Percentiles rank a stretch among this genome's conserved stretches.
These are phyloP conservation scores for Apiospora pterosperma DNA, from an alignment of 2,329 filamentous ascomycete species.

Conservation along the genomic window DNA sequence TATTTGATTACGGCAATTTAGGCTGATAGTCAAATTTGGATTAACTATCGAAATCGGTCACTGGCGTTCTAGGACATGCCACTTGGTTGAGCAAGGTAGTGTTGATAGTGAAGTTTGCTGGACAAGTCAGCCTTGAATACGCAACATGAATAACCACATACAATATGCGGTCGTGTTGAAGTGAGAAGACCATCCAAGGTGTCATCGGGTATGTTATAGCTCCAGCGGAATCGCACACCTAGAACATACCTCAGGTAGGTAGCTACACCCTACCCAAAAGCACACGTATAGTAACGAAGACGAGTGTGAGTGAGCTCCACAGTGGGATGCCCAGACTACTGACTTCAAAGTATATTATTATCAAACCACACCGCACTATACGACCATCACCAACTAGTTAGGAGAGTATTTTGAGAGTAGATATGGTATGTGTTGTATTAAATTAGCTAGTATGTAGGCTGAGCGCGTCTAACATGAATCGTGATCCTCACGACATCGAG, in stretches of 20 bases:
- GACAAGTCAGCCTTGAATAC: not conserved
- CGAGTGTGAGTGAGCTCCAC: not conserved
- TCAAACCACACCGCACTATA: no score
- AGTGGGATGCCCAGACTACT: not conserved
- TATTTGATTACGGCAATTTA: not conserved
- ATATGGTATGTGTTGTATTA: slow-evolving; percentile 3
- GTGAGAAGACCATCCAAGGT: not conserved
- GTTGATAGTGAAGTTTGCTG: not conserved
- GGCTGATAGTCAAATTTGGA: not conserved
- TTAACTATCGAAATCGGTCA: not conserved
- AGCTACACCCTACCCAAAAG: no score
- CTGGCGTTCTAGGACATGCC: not conserved
- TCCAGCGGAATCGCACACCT: not conserved
- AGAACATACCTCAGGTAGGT: not conserved
- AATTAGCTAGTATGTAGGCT: slow-evolving; percentile 2
- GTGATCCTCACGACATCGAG: not conserved
- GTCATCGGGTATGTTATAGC: not conserved
- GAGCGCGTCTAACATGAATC: not conserved
- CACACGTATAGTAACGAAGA: no score
- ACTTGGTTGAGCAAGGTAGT: not conserved
- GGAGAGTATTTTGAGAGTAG: not conserved
- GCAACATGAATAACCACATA: not conserved
- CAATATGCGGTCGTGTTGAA: not conserved
- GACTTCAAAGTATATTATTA: not conserved
- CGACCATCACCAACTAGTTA: not conserved